Evolutionary conservation across 2,329 filamentous ascomycete genomes (phyloP).

Genomic region (Sarocladiaceae sp.): DNA sequence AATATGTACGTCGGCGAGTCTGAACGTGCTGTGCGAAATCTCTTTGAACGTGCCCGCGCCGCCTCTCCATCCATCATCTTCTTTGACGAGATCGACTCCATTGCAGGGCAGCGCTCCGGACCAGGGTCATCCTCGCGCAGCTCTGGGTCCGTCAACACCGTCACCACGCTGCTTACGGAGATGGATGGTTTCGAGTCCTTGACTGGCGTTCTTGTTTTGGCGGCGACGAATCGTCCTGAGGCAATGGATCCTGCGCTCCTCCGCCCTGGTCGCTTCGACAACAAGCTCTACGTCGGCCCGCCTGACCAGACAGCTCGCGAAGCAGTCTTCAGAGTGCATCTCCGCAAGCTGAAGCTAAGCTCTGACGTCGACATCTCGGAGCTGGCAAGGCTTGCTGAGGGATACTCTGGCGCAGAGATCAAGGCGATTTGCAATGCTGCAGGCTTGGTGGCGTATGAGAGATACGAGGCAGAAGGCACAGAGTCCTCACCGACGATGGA

Average conservation of each 20-base stretch:
- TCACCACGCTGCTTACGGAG: conserved; percentile 85
- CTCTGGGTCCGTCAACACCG: conserved; percentile 63
- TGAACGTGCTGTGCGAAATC: conserved; percentile 74
- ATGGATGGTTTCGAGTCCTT: conserved; percentile 92
- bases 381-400: conserved; percentile 61
- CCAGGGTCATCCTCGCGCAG: conserved; percentile 13
- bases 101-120: conserved; percentile 49
- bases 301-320: conserved; percentile 66
- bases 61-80: conserved; percentile 90
- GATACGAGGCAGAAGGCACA: conserved; percentile 22
- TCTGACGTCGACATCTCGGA: conserved; percentile 58
- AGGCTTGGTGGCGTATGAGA: conserved; percentile 35
- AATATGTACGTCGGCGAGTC: conserved; percentile 98
- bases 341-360: conserved; percentile 51
- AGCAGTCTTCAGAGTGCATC: conserved; percentile 68
- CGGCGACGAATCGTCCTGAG: conserved; percentile 87
- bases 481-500: no score
- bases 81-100: conserved; percentile 93
- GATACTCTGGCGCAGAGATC: conserved; percentile 83
- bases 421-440: conserved; percentile 43
- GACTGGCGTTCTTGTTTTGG: conserved; percentile 77
- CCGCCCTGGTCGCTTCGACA: conserved; percentile 78
- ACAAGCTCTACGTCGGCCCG: conserved; percentile 77
- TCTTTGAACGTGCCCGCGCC: conserved; percentile 80
- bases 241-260: conserved; percentile 79